Evolutionary conservation across 1,139 yeast species (phyloP).

Genomic region (Geotrichum restrictum): DNA sequence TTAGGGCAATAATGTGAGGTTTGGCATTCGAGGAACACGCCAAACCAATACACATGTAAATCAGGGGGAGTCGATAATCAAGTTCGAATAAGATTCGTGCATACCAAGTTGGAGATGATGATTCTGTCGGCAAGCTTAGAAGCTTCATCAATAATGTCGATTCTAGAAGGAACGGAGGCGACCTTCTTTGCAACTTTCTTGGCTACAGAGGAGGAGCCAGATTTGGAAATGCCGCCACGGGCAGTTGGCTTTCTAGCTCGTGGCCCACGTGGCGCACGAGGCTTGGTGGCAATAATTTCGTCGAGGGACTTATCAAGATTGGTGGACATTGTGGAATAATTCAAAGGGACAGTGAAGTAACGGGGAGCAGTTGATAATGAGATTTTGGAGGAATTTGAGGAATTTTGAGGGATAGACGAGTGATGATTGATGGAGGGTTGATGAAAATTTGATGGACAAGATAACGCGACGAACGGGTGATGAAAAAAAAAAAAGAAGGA

Average conservation of each 20-base stretch:
- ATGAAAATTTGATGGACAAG: background rate
- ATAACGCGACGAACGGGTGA: slow-evolving; percentile 1
- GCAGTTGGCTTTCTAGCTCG: slow-evolving; percentile 21
- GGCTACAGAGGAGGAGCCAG: slow-evolving; percentile 35
- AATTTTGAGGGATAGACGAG: background rate
- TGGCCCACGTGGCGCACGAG: slow-evolving; percentile 37
- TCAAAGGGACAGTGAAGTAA: slow-evolving; percentile 21
- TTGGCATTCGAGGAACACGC: background rate
- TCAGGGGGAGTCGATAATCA: background rate
- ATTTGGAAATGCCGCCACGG: slow-evolving; percentile 34
- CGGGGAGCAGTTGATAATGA: slow-evolving; percentile 2
- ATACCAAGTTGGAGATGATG: slow-evolving; percentile 40
- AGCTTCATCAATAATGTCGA: slow-evolving; percentile 29
- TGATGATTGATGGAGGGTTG: background rate
- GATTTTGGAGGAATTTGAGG: background rate
- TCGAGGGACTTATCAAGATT: slow-evolving; percentile 91
- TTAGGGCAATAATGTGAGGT: background rate
- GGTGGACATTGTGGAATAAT: slow-evolving; percentile 49
- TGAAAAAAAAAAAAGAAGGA: slow-evolving; percentile 1
- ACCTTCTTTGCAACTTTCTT: slow-evolving; percentile 22
- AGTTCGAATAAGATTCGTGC: slow-evolving; percentile 21
- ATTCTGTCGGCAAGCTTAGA: slow-evolving; percentile 34
- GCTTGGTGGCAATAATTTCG: slow-evolving; percentile 78
- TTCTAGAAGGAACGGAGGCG: slow-evolving; percentile 26
- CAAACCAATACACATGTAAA: background rate